Conservation (phyloP, 1,284 basidiomycete species). For the Rhodofomes roseus region DNA sequence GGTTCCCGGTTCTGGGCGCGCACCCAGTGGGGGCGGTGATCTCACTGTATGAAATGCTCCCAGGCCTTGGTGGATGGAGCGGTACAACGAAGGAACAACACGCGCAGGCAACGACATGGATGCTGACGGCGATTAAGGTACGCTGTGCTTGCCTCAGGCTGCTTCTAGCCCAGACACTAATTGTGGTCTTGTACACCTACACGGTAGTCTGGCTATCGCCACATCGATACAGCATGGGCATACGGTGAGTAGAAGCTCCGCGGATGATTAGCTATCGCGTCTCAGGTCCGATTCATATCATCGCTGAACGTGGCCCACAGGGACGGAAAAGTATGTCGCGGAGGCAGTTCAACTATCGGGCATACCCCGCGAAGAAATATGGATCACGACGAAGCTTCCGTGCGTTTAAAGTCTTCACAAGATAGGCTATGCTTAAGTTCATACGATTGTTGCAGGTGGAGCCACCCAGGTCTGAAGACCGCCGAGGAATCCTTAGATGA, state of each 20-base stretch:
- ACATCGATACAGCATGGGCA: conserved; percentile 28
- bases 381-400: conserved; percentile 40
- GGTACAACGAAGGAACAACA: conserved; percentile 22
- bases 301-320: conserved; percentile 10
- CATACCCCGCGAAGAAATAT: conserved; percentile 40
- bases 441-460: conserved; percentile 15
- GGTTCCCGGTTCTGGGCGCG: not conserved
- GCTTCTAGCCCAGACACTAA: not conserved
- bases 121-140: conserved; percentile 25
- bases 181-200: too few species aligned
- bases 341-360: conserved; percentile 38
- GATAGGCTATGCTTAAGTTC: not conserved
- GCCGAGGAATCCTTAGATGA: conserved; percentile 28
- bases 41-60: not conserved
- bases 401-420: conserved; percentile 5
- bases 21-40: not conserved
- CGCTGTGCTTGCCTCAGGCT: not conserved
- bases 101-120: conserved; percentile 20
- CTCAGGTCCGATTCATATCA: not conserved
- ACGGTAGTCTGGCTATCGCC: conserved; percentile 28
- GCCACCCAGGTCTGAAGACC: conserved; percentile 17
- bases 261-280: not conserved
- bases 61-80: conserved; percentile 29
- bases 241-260: conserved; percentile 20
- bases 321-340: conserved; percentile 39